Conservation (phyloP, 2,329 filamentous ascomycete species). For the Purpureocillium lavendulum region DNA sequence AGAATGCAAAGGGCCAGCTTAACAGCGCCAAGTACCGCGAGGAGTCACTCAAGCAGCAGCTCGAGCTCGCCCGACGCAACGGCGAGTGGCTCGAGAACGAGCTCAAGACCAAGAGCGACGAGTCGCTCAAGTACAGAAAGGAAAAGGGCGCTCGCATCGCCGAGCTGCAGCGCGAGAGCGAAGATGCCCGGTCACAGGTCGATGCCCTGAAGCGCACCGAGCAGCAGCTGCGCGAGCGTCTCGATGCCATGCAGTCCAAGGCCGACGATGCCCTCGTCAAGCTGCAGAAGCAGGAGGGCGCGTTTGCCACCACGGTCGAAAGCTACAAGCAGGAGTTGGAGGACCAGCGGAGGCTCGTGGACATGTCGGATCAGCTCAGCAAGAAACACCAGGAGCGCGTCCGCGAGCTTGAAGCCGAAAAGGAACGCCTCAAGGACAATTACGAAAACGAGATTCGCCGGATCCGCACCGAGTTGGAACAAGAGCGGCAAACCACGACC, state of each 20-base stretch:
- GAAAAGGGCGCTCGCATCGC: conserved; percentile 88
- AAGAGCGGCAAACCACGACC: conserved; percentile 37
- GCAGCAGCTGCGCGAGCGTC: conserved; percentile 66
- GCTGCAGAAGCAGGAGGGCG: conserved; percentile 79
- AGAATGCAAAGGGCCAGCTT: conserved; percentile 70
- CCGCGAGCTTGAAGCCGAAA: conserved; percentile 60
- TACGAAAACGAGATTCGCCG: conserved; percentile 52
- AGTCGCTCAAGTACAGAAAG: conserved; percentile 84
- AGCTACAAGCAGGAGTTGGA: conserved; percentile 82
- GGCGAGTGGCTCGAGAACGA: conserved; percentile 91
- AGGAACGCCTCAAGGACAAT: conserved; percentile 52
- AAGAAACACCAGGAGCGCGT: conserved; percentile 63
- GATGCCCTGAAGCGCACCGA: conserved; percentile 75
- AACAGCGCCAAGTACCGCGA: conserved; percentile 84
- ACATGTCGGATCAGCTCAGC: conserved; percentile 71
- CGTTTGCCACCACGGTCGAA: conserved; percentile 73
- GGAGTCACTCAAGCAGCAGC: conserved; percentile 81
- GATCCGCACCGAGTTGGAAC: conserved; percentile 48
- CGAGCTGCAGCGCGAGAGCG: conserved; percentile 79
- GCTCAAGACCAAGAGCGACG: conserved; percentile 79
- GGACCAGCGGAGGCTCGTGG: conserved; percentile 68
- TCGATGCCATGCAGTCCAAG: conserved; percentile 79
- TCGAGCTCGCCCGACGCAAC: conserved; percentile 80
- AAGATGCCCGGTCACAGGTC: conserved; percentile 70
- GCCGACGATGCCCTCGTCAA: conserved; percentile 75